These are phyloP conservation scores for Collybiopsis luxurians DNA, from an alignment of 768 basidiomycete genomes.

Conservation along the genomic window DNA sequence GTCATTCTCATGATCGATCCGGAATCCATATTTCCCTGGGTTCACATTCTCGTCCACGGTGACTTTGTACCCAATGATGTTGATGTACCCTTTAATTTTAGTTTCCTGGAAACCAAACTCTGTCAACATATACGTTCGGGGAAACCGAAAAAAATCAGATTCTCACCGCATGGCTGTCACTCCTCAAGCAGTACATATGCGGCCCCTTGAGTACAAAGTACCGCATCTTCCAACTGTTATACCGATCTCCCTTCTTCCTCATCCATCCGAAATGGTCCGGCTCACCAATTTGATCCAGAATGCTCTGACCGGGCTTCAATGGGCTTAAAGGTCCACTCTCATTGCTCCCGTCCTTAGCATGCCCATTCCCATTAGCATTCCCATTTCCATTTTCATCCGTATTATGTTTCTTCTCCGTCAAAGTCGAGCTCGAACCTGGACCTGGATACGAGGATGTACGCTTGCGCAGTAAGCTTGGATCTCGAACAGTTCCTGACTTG, in stretches of 20 bases:
- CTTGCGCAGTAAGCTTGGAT: conserved; percentile 50
- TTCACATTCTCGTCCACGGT: conserved; percentile 89
- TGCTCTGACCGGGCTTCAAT: conserved; percentile 40
- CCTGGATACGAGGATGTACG: conserved; percentile 31
- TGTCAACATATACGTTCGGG: neutral
- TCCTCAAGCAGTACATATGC: conserved; percentile 85
- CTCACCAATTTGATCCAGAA: conserved; percentile 87
- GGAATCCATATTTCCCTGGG: conserved; percentile 93
- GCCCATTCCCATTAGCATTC: conserved; percentile 6
- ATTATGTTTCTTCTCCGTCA: neutral
- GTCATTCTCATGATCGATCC: conserved; percentile 85
- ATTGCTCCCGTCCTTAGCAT: neutral
- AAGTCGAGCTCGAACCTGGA: neutral
- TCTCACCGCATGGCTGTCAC: conserved; percentile 59
- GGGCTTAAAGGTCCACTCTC: conserved; percentile 19
- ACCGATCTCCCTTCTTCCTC: conserved; percentile 92
- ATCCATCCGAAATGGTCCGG: conserved; percentile 93
- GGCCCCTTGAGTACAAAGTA: conserved; percentile 93
- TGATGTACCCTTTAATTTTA: conserved; percentile 94
- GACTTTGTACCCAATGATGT: conserved; percentile 89
- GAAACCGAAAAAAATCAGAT: conserved; percentile 18
- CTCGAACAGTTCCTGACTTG: conserved; percentile 23
- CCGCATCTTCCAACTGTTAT: conserved; percentile 88
- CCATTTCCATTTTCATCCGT: neutral
- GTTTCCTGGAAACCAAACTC: conserved; percentile 76